Conservation (phyloP, 306 rosid species). For the Hippophae gyantsensis region DNA sequence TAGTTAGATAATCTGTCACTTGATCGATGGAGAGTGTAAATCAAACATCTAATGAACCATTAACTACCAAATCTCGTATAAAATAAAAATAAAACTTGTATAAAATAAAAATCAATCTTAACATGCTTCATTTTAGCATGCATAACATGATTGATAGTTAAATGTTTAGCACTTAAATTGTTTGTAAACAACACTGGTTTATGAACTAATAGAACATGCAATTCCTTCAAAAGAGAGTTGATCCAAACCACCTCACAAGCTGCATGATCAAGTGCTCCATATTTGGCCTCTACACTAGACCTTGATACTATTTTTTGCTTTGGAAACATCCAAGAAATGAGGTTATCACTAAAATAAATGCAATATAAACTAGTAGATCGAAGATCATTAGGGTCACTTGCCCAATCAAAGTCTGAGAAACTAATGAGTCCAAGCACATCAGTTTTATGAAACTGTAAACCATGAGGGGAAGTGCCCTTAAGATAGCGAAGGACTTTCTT, state of each 20-base stretch:
- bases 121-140: too few relatives aligned
- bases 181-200: neutral
- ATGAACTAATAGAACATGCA: neutral
- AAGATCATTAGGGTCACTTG: neutral
- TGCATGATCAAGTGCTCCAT: neutral
- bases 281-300: neutral
- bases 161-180: neutral
- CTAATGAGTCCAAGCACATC: neutral
- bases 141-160: neutral
- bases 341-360: neutral
- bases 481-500: neutral
- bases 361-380: neutral
- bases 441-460: neutral
- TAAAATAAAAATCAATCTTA: too few relatives aligned
- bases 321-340: neutral
- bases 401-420: neutral
- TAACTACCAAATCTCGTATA: neutral
- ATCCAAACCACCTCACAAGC: neutral
- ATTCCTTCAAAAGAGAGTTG: neutral
- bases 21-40: neutral
- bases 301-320: neutral
- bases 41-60: neutral
- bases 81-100: too few relatives aligned
- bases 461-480: neutral
- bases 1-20: neutral